phyloP scores from a whole-genome alignment of 192 early-diverging fungal genomes.

The Coemansia sp. region DNA sequence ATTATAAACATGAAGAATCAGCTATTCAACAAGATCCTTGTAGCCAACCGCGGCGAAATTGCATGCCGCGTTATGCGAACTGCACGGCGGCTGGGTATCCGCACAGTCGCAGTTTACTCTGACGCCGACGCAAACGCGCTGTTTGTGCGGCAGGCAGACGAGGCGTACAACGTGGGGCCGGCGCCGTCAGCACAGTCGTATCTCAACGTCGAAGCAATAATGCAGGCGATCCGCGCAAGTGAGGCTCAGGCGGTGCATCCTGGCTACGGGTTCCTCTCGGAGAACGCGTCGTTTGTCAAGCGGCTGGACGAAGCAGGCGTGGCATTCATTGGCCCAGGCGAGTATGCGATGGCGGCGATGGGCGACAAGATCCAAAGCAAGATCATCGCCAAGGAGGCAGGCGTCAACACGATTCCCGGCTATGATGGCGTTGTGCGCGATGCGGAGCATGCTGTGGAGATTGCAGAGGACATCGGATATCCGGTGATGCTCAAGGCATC shows the following conservation, averaged over 20 bases:
- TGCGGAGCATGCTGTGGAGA: constrained; percentile 71
- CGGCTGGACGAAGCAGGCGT: constrained; percentile 71
- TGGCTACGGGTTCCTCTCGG: constrained; percentile 94
- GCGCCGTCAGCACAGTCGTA: constrained; percentile 79
- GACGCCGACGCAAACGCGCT: constrained; percentile 85
- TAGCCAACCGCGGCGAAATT: constrained; percentile 97
- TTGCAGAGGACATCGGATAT: constrained; percentile 69
- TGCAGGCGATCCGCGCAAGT: constrained; percentile 71
- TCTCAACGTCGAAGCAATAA: constrained; percentile 75
- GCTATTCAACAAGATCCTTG: constrained; percentile 85
- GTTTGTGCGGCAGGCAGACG: constrained; percentile 87
- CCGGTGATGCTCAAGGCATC: constrained; percentile 86
- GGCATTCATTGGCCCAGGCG: constrained; percentile 71
- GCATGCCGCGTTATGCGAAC: constrained; percentile 90
- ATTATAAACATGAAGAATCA: neutral
- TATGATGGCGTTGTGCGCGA: constrained; percentile 79
- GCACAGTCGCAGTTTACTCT: constrained; percentile 93
- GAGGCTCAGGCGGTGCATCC: constrained; percentile 94
- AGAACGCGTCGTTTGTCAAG: constrained; percentile 82
- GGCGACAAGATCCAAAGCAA: constrained; percentile 84
- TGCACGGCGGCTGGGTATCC: constrained; percentile 90
- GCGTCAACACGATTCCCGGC: constrained; percentile 82
- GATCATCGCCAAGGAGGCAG: constrained; percentile 68
- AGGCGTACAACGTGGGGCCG: constrained; percentile 81
- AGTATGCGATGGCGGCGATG: constrained; percentile 71